phyloP scores from a whole-genome alignment of 2,329 filamentous ascomycete species.

The Fusarium sp. region DNA sequence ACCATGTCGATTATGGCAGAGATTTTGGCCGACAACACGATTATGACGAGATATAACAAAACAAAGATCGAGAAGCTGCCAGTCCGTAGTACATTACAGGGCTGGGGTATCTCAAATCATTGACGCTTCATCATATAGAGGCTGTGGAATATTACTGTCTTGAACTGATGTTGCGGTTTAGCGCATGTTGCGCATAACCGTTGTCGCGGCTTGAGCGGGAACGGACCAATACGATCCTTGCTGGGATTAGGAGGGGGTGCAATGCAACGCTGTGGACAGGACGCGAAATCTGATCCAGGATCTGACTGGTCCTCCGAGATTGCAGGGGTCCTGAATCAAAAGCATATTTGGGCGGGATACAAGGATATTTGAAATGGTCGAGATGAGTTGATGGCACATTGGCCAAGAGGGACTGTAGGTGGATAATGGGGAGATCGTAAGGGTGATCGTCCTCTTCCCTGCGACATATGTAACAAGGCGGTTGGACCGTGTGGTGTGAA shows the following conservation, averaged over 20 bases:
- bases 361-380: conserved; percentile 33
- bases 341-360: conserved; percentile 33
- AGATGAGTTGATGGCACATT: conserved; percentile 42
- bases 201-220: conserved; percentile 57
- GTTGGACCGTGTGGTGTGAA: conserved; percentile 27
- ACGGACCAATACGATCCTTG: conserved; percentile 56
- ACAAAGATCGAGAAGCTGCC: conserved; percentile 26
- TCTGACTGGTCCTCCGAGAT: conserved; percentile 26
- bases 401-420: conserved; percentile 20
- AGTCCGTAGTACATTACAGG: conserved; percentile 26
- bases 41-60: conserved; percentile 31
- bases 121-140: conserved; percentile 60
- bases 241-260: conserved; percentile 46
- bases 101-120: conserved; percentile 56
- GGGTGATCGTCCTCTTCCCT: conserved; percentile 45
- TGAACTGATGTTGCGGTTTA: conserved; percentile 62
- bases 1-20: conserved; percentile 6
- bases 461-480: conserved; percentile 38
- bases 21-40: conserved; percentile 15
- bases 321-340: conserved; percentile 37
- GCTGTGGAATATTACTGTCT: conserved; percentile 29
- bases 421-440: conserved; percentile 43
- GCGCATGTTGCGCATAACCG: conserved; percentile 68
- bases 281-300: conserved; percentile 22
- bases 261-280: conserved; percentile 26